Evolutionary conservation across 176 grass and related monocot genomes (phyloP).

Genomic region (Stipa capillata): DNA sequence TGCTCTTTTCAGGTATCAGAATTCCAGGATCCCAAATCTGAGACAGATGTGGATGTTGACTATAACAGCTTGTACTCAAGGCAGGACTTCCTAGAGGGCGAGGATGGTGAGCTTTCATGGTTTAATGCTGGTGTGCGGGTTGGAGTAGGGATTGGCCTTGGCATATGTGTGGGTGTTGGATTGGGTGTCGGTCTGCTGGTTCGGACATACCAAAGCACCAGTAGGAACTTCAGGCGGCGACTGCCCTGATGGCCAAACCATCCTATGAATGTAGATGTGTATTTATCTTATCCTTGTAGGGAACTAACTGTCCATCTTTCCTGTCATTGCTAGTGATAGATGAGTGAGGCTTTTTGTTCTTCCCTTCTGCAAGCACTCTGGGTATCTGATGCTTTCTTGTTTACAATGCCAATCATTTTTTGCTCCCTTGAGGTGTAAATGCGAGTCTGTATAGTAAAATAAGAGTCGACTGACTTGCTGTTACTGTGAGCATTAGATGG

Average conservation of each 20-base stretch:
- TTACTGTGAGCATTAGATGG: slow-evolving; percentile 4
- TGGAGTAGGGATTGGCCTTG: slow-evolving; percentile 85
- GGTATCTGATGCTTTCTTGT: slow-evolving; percentile 25
- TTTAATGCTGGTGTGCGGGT: slow-evolving; percentile 90
- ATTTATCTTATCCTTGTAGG: slow-evolving; percentile 28
- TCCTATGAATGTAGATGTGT: slow-evolving; percentile 24
- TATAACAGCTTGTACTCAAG: slow-evolving; percentile 50
- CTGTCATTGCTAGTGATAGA: slow-evolving; percentile 32
- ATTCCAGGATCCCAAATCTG: slow-evolving; percentile 39
- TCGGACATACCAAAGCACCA: slow-evolving; percentile 77
- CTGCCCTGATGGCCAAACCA: slow-evolving; percentile 38
- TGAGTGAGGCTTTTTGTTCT: slow-evolving; percentile 27
- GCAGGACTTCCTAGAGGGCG: slow-evolving; percentile 63
- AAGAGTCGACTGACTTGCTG: slow-evolving; percentile 5
- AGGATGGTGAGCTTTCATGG: slow-evolving; percentile 91
- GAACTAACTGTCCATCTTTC: slow-evolving; percentile 24
- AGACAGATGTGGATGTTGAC: slow-evolving; percentile 51
- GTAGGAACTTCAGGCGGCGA: slow-evolving; percentile 56
- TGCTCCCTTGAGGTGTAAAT: slow-evolving; percentile 30
- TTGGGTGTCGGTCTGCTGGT: slow-evolving; percentile 75
- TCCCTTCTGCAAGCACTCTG: neutral
- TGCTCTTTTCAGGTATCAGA: slow-evolving; percentile 54
- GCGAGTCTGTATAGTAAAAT: slow-evolving; percentile 16
- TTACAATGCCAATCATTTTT: slow-evolving; percentile 40
- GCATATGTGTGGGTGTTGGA: slow-evolving; percentile 83